A percentile compares a stretch with the other conserved stretches of the same genome.
phyloP scores from a whole-genome alignment of 1,284 basidiomycete species.

The Sphagnurus paluster region DNA sequence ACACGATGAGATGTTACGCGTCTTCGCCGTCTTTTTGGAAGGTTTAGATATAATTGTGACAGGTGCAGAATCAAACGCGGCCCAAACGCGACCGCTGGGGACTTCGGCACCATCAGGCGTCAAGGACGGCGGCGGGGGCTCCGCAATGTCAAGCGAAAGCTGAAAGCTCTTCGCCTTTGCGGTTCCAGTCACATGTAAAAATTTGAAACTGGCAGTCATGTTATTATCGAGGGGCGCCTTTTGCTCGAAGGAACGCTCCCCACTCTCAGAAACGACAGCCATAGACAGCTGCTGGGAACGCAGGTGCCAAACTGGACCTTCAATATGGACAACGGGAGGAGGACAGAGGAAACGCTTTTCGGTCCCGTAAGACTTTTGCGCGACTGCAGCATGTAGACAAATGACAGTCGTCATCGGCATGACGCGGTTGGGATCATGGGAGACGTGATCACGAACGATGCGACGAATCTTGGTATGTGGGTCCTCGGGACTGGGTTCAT shows the following conservation, averaged over 20 bases:
- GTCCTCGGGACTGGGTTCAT: slow-evolving; percentile 66
- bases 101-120: slow-evolving; percentile 52
- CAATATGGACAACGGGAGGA: slow-evolving; percentile 85
- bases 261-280: slow-evolving; percentile 82
- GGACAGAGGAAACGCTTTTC: slow-evolving; percentile 92
- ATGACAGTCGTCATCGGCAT: slow-evolving; percentile 88
- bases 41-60: slow-evolving; percentile 97
- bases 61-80: slow-evolving; percentile 87
- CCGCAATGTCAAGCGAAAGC: slow-evolving; percentile 79
- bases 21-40: slow-evolving; percentile 95
- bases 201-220: slow-evolving; percentile 87
- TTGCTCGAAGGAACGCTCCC: slow-evolving; percentile 81
- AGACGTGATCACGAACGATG: slow-evolving; percentile 76
- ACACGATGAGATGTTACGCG: slow-evolving; percentile 90
- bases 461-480: slow-evolving; percentile 77
- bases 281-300: slow-evolving; percentile 79
- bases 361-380: slow-evolving; percentile 90
- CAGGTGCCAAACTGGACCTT: slow-evolving; percentile 81
- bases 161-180: slow-evolving; percentile 90
- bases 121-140: slow-evolving; percentile 55
- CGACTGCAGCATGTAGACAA: slow-evolving; percentile 85
- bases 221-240: slow-evolving; percentile 77
- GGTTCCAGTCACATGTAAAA: slow-evolving; percentile 84
- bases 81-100: slow-evolving; percentile 75
- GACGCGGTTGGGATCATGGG: slow-evolving; percentile 67